Base-by-base conservation (phyloP, 2,329 filamentous ascomycete genomes). In the Neofusicoccum sp. region DNA sequence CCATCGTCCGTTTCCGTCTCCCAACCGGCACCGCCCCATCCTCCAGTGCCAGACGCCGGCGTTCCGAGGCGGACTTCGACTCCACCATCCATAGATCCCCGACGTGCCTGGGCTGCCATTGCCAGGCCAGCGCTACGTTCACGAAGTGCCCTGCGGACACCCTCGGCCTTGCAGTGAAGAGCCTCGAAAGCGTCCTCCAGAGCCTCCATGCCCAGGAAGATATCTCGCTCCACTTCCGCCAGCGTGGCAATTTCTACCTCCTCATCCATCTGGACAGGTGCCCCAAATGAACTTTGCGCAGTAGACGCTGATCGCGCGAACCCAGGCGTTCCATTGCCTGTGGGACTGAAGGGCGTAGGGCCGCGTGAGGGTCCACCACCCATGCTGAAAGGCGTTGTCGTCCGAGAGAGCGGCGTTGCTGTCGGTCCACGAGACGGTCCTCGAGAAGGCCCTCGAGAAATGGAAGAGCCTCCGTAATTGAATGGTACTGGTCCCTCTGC, bases 111-210 rank as follows among this genome's bases (percentile, higher is more conserved):
- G 76, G 86, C 77, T 80, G 87, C 72, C 84, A 82, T 74, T 76
- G 86, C 79, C 79, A 98, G 79, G 1, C 91, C 93, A 0, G 91
- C 91, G 12, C 88, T 87, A 41, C 93, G 89, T 71, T 95, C 89
- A 5, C 93, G 88, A 4, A 98, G 81, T 0, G 88, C 85, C 24
- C 85, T 87, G 4, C 93, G 87, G 14, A 97, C 90, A 16, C 82
- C 75, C 76, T 97, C 92, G 1, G 93, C 93, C 69, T 88, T 89
- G 66, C 86, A 84, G 71, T 98, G 93, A n/a, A 98, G 81, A 30
- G 86, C 86, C 77, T 98, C 93, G 68, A 98, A 97, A 0, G 93
- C 92, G 70, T 97, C 91, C 75, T 98, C 93, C 26, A 98, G 83
- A 0, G 87, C 87, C 76, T 98, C 93, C 93, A 98, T 98, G 63